Evolutionary conservation across 2,329 filamentous ascomycete species (phyloP).

Genomic region (Endoconidiophora laricicola): DNA sequence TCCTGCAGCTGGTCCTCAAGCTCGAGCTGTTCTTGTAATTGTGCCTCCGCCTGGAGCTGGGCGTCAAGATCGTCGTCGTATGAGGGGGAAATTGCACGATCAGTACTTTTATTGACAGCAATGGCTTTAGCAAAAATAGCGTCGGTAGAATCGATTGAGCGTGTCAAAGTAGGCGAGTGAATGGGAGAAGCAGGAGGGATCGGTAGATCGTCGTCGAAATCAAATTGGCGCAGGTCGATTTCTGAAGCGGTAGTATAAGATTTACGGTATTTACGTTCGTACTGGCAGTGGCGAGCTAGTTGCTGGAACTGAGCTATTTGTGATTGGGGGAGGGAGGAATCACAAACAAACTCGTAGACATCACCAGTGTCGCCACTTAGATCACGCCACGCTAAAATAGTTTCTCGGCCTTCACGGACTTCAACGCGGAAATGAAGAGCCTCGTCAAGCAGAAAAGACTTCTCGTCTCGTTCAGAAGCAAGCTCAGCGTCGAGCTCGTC

Average conservation of each 20-base stretch:
- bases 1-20: not conserved
- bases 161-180: conserved; percentile 38
- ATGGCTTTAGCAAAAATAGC: conserved; percentile 35
- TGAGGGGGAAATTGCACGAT: conserved; percentile 20
- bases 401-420: conserved; percentile 61
- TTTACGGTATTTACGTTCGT: conserved; percentile 85
- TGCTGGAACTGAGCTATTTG: conserved; percentile 69
- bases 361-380: conserved; percentile 85
- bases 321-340: conserved; percentile 48
- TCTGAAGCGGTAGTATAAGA: conserved; percentile 66
- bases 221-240: conserved; percentile 65
- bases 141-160: conserved; percentile 41
- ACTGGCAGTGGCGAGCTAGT: conserved; percentile 82
- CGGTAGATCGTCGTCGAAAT: conserved; percentile 50
- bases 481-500: conserved; percentile 63
- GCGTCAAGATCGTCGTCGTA: conserved; percentile 8
- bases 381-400: conserved; percentile 86
- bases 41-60: conserved; percentile 10
- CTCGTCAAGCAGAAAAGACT: conserved; percentile 91
- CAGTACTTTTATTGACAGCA: conserved; percentile 30
- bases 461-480: conserved; percentile 77
- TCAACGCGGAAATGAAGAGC: conserved; percentile 75
- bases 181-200: conserved; percentile 48
- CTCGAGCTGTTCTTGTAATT: conserved; percentile 3
- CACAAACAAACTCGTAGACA: conserved; percentile 96